Evolutionary conservation across 1,284 basidiomycete species (phyloP).

Genomic region (Mycosarcoma maydis): DNA sequence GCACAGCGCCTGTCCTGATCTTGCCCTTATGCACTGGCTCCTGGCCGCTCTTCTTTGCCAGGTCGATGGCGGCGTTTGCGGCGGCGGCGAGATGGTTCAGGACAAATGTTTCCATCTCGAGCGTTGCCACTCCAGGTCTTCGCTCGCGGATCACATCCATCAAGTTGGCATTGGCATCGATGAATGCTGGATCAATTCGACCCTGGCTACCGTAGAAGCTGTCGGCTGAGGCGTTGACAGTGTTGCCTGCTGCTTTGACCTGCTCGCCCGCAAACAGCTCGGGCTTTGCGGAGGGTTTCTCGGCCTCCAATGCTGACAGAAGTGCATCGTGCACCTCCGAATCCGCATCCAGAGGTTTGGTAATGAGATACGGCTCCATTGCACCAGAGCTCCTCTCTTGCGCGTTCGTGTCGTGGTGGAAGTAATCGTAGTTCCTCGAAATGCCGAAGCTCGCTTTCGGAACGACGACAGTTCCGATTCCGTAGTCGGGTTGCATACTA

Average conservation of each 20-base stretch:
- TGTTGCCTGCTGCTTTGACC: slow-evolving; percentile 42
- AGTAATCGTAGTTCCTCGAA: slow-evolving; percentile 79
- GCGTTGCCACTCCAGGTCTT: slow-evolving; percentile 69
- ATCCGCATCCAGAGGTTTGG: slow-evolving; percentile 76
- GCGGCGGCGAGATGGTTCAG: slow-evolving; percentile 56
- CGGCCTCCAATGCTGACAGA: slow-evolving; percentile 34
- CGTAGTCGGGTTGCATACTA: slow-evolving; percentile 74
- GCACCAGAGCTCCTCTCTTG: slow-evolving; percentile 32
- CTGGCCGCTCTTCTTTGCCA: slow-evolving; percentile 14
- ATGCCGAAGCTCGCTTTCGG: slow-evolving; percentile 77
- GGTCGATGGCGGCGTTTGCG: slow-evolving; percentile 45
- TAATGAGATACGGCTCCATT: slow-evolving; percentile 74
- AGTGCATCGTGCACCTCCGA: slow-evolving; percentile 69
- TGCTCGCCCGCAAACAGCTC: slow-evolving; percentile 24
- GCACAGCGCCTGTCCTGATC: slow-evolving; percentile 79
- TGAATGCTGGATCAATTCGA: slow-evolving; percentile 77
- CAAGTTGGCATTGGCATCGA: slow-evolving; percentile 77
- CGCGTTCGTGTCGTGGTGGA: slow-evolving; percentile 38
- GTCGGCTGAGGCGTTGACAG: slow-evolving; percentile 50
- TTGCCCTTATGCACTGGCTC: slow-evolving; percentile 56
- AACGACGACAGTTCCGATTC: slow-evolving; percentile 78
- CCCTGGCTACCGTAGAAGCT: slow-evolving; percentile 86
- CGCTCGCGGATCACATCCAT: slow-evolving; percentile 71
- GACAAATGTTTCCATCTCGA: slow-evolving; percentile 66
- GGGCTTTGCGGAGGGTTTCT: slow-evolving; percentile 2